Conservation (phyloP, 805 yeast species). For the Saccharomycopsis guyanensis region DNA sequence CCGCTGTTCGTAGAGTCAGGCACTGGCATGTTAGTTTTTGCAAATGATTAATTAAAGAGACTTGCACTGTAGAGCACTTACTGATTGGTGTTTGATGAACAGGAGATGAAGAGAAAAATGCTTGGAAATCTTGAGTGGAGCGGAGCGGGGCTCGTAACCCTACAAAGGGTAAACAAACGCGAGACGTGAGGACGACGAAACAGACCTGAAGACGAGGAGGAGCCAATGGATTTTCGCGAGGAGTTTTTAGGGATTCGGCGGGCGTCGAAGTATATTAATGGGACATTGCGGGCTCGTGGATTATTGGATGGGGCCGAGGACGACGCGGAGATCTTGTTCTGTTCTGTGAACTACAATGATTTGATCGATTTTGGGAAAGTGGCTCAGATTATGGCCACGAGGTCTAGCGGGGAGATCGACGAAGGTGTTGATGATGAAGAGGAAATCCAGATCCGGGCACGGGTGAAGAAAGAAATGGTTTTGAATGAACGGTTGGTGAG, state of each 20-base stretch:
- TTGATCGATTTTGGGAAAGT: conserved; percentile 5
- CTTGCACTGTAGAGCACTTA: no score
- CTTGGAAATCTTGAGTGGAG: no score
- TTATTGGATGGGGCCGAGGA: conserved; percentile 5
- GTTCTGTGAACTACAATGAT: conserved; percentile 6
- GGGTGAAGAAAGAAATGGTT: conserved; percentile 3
- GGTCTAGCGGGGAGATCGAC: background rate
- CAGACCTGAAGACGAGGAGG: no score
- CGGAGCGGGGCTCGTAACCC: no score
- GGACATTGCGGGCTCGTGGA: conserved; percentile 9
- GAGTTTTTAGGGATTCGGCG: conserved; percentile 15
- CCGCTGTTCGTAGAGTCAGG: no score
- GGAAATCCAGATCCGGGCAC: background rate
- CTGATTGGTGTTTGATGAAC: no score
- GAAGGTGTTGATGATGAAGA: background rate
- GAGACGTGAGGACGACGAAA: no score
- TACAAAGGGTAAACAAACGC: no score
- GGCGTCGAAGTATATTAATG: conserved; percentile 12
- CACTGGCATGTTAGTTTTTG: no score
- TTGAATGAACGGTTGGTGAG: conserved; percentile 10
- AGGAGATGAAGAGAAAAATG: no score
- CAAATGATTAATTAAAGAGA: no score
- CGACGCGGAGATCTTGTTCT: conserved; percentile 4
- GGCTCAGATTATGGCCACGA: background rate
- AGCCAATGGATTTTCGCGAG: conserved; percentile 17